Conservation (phyloP, 805 yeast genomes). For the Candida lessepsii region DNA sequence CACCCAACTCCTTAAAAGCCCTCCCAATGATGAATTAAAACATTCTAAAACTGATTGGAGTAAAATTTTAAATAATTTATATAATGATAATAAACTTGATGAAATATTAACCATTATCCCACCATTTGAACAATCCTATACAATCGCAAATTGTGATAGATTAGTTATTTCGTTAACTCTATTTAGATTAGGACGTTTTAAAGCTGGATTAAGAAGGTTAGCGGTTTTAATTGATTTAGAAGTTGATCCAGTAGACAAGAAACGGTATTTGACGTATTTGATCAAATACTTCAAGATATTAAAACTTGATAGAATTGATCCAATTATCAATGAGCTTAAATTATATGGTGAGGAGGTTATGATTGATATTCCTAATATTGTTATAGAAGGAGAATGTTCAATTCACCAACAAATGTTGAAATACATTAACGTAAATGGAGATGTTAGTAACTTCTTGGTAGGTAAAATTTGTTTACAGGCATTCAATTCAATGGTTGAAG, state of each 20-base stretch:
- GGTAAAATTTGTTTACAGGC: constrained; percentile 17
- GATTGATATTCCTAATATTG: constrained; percentile 14
- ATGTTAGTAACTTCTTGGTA: constrained; percentile 19
- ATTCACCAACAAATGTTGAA: constrained; percentile 23
- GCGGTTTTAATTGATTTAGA: constrained; percentile 26
- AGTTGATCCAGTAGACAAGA: constrained; percentile 14
- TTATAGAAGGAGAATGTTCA: constrained; percentile 12
- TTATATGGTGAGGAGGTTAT: not conserved
- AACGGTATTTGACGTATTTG: constrained; percentile 14
- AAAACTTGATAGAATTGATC: not conserved
- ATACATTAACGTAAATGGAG: constrained; percentile 17
- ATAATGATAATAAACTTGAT: constrained; percentile 16
- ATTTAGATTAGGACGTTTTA: constrained; percentile 23
- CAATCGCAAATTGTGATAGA: constrained; percentile 14
- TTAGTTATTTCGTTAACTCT: constrained; percentile 20
- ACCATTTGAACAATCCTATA: constrained; percentile 6
- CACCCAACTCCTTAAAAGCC: not conserved
- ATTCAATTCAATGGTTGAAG: not conserved
- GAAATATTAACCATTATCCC: constrained; percentile 18
- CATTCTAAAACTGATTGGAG: not conserved
- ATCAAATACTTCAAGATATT: constrained; percentile 17
- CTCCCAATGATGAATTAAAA: not conserved
- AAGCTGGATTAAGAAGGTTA: constrained; percentile 24
- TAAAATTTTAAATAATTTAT: constrained; percentile 1
- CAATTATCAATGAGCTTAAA: constrained; percentile 1